A percentile compares a stretch with the other conserved stretches of the same genome.
Conservation (phyloP, 768 basidiomycete species). For the Kwoniella shandongensis region DNA sequence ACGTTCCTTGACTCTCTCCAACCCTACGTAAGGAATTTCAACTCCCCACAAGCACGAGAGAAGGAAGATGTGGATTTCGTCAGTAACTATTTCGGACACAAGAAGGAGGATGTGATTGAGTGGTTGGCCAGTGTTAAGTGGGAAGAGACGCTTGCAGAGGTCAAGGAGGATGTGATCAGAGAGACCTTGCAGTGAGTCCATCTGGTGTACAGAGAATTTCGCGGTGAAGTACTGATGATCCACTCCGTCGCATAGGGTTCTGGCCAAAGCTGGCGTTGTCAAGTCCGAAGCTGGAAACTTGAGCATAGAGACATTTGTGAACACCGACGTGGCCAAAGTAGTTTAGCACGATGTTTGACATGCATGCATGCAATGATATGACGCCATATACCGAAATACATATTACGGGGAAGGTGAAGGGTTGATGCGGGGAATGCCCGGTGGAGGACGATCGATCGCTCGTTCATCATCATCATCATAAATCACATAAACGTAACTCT, state of each 20-base stretch:
- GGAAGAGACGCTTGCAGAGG: conserved; percentile 64
- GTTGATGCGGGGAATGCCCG: too few relatives aligned
- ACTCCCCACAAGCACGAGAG: conserved; percentile 58
- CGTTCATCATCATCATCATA: too few relatives aligned
- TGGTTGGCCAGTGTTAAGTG: conserved; percentile 82
- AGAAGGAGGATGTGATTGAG: conserved; percentile 76
- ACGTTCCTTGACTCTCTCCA: conserved; percentile 68
- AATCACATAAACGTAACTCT: too few relatives aligned
- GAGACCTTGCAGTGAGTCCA: conserved; percentile 68
- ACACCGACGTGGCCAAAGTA: conserved; percentile 58
- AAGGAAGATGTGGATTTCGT: conserved; percentile 72
- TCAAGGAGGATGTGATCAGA: conserved; percentile 65
- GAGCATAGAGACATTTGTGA: conserved; percentile 62
- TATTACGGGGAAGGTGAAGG: too few relatives aligned
- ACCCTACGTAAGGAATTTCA: conserved; percentile 66
- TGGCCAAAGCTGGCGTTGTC: conserved; percentile 75
- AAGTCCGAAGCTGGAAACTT: conserved; percentile 60
- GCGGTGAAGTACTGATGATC: not conserved
- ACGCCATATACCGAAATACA: too few relatives aligned
- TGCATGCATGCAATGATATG: not conserved
- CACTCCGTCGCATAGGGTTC: conserved; percentile 57
- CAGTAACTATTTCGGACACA: conserved; percentile 73
- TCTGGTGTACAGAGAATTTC: not conserved
- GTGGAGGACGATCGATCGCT: too few relatives aligned
- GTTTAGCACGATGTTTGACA: too few relatives aligned